Evolutionary conservation across 163 green algal genomes (phyloP).

Genomic region (Botryococcus braunii): DNA sequence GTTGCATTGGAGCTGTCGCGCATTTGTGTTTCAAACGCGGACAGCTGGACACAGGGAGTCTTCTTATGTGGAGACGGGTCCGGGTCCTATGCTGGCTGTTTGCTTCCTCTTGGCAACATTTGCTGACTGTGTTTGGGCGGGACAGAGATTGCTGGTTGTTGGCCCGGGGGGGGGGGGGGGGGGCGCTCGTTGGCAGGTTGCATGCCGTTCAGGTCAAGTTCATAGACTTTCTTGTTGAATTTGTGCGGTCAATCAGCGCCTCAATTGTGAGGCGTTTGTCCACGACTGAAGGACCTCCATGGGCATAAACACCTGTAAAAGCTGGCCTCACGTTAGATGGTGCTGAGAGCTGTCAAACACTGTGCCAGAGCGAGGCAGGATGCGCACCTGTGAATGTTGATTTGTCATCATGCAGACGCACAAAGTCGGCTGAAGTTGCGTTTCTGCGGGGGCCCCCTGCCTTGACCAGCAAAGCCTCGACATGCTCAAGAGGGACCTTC

Average conservation of each 20-base stretch:
- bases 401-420: slow-evolving; percentile 54
- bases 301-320: slow-evolving; percentile 36
- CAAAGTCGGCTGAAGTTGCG: slow-evolving; percentile 5
- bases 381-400: slow-evolving; percentile 31
- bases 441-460: slow-evolving; percentile 15
- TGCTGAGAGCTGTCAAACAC: neutral
- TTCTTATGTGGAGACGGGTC: no score
- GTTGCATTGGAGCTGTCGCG: no score
- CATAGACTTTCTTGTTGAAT: no score
- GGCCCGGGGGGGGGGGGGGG: no score
- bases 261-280: slow-evolving; percentile 31
- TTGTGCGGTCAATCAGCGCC: slow-evolving; percentile 29
- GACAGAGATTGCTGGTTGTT: no score
- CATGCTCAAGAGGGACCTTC: slow-evolving; percentile 3
- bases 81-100: no score
- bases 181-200: no score
- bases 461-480: slow-evolving; percentile 8
- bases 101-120: no score
- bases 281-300: slow-evolving; percentile 35
- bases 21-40: no score
- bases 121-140: no score
- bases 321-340: neutral
- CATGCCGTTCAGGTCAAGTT: no score
- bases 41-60: no score
- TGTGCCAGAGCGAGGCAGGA: neutral